Conservation (phyloP, 208 protist genomes). For the Leishmania braziliensis region DNA sequence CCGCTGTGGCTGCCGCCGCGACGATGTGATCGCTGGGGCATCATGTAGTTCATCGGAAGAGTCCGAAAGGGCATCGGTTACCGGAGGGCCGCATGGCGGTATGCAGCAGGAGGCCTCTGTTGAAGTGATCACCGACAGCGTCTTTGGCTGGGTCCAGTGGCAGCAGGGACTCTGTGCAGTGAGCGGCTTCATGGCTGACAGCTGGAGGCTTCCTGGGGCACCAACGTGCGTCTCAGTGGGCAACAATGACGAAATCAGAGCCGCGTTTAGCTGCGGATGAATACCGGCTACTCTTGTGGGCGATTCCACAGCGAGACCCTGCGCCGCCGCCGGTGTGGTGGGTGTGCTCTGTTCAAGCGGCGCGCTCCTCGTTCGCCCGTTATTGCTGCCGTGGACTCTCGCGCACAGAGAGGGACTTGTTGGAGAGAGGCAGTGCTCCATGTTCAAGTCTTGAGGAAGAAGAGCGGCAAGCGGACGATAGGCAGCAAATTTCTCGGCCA, state of each 20-base stretch:
- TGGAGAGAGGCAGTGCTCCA: not conserved
- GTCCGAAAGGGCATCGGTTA: not conserved
- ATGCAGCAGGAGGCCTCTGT: not conserved
- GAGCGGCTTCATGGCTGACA: not conserved
- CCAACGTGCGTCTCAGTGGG: not conserved
- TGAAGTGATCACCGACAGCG: not conserved
- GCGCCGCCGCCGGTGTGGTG: not conserved
- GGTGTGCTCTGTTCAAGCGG: not conserved
- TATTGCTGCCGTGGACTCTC: too few relatives aligned
- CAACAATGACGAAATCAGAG: not conserved
- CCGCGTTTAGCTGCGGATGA: not conserved
- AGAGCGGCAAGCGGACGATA: not conserved
- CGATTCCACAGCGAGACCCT: not conserved
- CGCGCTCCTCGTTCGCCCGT: not conserved
- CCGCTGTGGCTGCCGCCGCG: not conserved
- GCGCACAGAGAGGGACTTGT: not conserved
- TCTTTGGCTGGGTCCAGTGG: not conserved
- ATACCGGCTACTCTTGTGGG: not conserved
- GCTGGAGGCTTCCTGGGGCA: not conserved
- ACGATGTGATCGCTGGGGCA: not conserved
- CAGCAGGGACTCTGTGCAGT: not conserved
- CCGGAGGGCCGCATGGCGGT: not conserved
- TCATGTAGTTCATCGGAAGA: not conserved
- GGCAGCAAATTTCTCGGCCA: not conserved
- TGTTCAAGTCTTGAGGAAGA: not conserved